Base-by-base conservation (phyloP, 2,329 filamentous ascomycete species). In the Alternaria hordeiaustralica region DNA sequence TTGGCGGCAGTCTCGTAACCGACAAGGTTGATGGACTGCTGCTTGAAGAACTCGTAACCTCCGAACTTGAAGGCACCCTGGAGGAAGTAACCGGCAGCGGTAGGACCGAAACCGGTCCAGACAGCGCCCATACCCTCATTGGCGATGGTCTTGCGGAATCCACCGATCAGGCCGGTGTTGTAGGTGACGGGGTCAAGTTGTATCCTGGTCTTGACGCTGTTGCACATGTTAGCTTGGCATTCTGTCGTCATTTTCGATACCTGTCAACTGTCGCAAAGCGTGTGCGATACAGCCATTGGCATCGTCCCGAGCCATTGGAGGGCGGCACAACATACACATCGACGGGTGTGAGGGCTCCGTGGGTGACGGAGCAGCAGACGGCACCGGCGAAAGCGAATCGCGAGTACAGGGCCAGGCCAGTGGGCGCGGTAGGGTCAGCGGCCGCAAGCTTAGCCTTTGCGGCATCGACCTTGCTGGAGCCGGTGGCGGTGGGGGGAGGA, bases 381-480 rank as follows among this genome's bases (percentile, higher is more conserved):
- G 96, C 96, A 85, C 96, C 96, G 78, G 96, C 94, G 78, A 99
- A 92, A 85, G 96, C 95, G 87, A 97, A 97, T 84, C 93, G 90
- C 78, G 93, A 92, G 90, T 98, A 98, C 77, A 99, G 92, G 65
- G 82, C 85, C 73, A 94, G 51, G 68, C 90, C 89, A 73, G 81
- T 85, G 71, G 89, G 86, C 81, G 88, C 85, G 72, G 81, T 75
- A n/a, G 85, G 84, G 69, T 83, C 78, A 51, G 77, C 74, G 63
- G 84, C 84, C 47, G 79, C 76, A 65, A 82, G 73, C 55, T 78
- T 80, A 71, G 84, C 81, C 79, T 86, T 84, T 71, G 83, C 74
- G 74, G 83, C 83, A 71, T 87, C 85, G 67, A 87, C 75, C 82
- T 87, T 86, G 72, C 75, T 71, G 72, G 83, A 84, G 79, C 84